Evolutionary conservation across 2,329 filamentous ascomycete genomes (phyloP), one percentile per base, ranked within the genome.

Genomic region (Mollisia scopiformis): DNA sequence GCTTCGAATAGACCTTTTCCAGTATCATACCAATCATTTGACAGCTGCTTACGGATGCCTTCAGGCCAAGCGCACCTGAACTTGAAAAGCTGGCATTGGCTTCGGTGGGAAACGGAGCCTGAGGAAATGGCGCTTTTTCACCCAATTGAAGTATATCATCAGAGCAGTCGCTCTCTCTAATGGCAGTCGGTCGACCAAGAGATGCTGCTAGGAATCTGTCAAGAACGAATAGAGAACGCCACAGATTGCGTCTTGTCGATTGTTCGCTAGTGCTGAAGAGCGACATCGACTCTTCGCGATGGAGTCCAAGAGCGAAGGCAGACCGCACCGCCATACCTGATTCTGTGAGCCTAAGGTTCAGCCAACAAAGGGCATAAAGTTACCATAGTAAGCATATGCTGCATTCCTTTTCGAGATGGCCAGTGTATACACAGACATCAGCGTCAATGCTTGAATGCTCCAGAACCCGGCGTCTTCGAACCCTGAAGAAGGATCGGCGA

Each of bases 341-440:
- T 28, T 35, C 21, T 25, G 30, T 64, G 53, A 68, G 57, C 10
- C 16, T 27, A 13, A 1, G 21, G 43, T 6, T 3, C 39, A 11
- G 11, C 5, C 10, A 25, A 28, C n/a, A 3, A 27, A 23, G 19
- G 27, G 13, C 8, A 10, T 13, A 50, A 25, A 19, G 59, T 73
- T 75, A 82, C 87, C 86, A 51, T 84, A 79, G 61, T 88, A 85
- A 16, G 81, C 79, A 73, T 87, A 88, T 0, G 88, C 84, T 5
- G 84, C 82, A 65, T 89, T 89, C 16, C 85, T 78, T 71, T 84
- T 87, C 0, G 85, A 86, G 14, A 85, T 79, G 2, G 82, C 79
- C 16, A 90, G 74, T 81, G 84, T 85, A 68, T 88, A 90, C 2
- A 88, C 73, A 0, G 86, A 80, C 82, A 89, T 88, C 35, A 90